Conservation (phyloP, 805 yeast species). For the Candida tammaniensis region DNA sequence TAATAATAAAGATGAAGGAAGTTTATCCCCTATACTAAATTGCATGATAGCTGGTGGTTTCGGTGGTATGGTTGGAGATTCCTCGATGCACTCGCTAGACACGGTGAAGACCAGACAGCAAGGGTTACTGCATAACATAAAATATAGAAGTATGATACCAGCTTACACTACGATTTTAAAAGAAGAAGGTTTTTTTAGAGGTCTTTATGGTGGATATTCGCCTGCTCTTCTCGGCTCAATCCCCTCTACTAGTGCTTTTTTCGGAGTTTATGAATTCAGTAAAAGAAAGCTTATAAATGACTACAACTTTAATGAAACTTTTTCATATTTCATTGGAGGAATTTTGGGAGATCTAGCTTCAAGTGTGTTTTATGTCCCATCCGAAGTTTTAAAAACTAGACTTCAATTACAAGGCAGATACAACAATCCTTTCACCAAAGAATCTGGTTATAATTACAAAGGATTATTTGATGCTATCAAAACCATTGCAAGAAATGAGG, state of each 20-base stretch:
- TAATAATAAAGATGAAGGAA: background rate
- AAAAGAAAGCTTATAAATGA: conserved; percentile 69
- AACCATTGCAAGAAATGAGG: conserved; percentile 68
- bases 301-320: conserved; percentile 67
- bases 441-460: conserved; percentile 82
- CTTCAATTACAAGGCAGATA: conserved; percentile 87
- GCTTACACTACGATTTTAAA: conserved; percentile 73
- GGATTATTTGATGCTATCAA: conserved; percentile 69
- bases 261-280: conserved; percentile 81
- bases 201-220: conserved; percentile 87
- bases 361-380: conserved; percentile 87
- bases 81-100: conserved; percentile 92
- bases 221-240: conserved; percentile 92
- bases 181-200: conserved; percentile 83
- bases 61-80: conserved; percentile 92
- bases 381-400: conserved; percentile 91
- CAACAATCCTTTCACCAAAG: conserved; percentile 69
- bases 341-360: conserved; percentile 91
- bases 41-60: conserved; percentile 88
- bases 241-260: conserved; percentile 93
- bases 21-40: conserved; percentile 45
- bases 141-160: conserved; percentile 70
- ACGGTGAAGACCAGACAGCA: conserved; percentile 97
- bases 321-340: conserved; percentile 81
- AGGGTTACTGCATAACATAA: conserved; percentile 70